Evolutionary conservation across 352 stramenopile genomes (phyloP).

Genomic region (Plasmopara halstedii): DNA sequence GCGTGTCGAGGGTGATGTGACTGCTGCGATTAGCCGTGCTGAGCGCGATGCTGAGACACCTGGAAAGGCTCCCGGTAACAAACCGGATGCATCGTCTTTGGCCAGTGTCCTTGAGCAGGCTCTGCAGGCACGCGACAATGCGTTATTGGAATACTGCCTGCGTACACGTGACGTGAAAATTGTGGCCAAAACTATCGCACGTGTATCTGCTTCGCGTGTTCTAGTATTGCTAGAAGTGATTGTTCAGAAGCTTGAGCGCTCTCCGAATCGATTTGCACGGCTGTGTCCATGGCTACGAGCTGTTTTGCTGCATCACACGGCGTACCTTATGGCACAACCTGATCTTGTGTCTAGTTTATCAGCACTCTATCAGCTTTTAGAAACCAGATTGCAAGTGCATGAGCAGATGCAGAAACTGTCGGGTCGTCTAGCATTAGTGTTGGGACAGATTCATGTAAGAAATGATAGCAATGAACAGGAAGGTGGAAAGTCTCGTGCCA

Average conservation of each 20-base stretch:
- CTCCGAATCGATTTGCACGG: conserved; percentile 61
- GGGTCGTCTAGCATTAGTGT: conserved; percentile 68
- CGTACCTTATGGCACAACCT: conserved; percentile 77
- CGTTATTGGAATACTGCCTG: conserved; percentile 78
- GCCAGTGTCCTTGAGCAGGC: conserved; percentile 77
- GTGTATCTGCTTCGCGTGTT: conserved; percentile 65
- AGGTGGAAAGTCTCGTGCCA: conserved; percentile 40
- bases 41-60: conserved; percentile 33
- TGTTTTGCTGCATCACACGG: conserved; percentile 77
- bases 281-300: conserved; percentile 80
- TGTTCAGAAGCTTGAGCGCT: conserved; percentile 79
- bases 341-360: conserved; percentile 77
- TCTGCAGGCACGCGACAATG: conserved; percentile 82
- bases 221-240: conserved; percentile 71
- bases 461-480: conserved; percentile 26
- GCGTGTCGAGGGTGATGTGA: conserved; percentile 64
- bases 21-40: conserved; percentile 44
- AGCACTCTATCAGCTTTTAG: conserved; percentile 76
- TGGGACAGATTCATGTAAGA: conserved; percentile 78
- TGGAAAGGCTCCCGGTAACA: conserved; percentile 23
- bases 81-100: conserved; percentile 77
- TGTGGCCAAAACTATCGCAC: conserved; percentile 66
- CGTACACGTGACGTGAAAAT: conserved; percentile 71
- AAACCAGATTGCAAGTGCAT: conserved; percentile 76
- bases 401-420: conserved; percentile 79